These are phyloP conservation scores for Fusarium armeniacum DNA, from an alignment of 2,329 filamentous ascomycete species.

Conservation along the genomic window DNA sequence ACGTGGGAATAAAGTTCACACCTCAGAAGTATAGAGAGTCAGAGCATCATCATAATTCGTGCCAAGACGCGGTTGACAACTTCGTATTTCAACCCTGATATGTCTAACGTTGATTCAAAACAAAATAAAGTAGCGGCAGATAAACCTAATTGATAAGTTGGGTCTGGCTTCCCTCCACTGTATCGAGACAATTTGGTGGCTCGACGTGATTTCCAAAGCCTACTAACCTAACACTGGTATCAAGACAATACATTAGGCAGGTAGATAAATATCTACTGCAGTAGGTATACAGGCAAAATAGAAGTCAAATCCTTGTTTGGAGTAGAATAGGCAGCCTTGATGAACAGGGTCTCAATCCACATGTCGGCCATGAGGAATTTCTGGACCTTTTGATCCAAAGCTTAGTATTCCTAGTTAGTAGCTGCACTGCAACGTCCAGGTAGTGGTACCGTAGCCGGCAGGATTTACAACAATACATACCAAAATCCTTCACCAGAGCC, in stretches of 20 bases:
- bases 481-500: not conserved
- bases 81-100: not conserved
- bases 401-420: no score
- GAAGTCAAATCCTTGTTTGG: constrained; percentile 1
- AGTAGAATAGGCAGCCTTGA: not conserved
- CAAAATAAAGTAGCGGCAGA: constrained; percentile 11
- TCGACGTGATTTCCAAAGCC: no score
- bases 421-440: constrained; percentile 14
- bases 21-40: constrained; percentile 37
- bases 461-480: constrained; percentile 1
- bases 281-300: constrained; percentile 23
- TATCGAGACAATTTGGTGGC: not conserved
- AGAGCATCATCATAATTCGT: constrained; percentile 4
- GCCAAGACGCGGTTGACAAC: constrained; percentile 18
- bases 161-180: not conserved
- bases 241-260: not conserved
- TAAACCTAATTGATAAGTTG: not conserved
- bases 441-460: constrained; percentile 13
- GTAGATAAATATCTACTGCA: not conserved
- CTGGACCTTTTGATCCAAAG: constrained; percentile 1
- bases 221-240: no score
- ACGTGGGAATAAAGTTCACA: constrained; percentile 40
- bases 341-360: not conserved
- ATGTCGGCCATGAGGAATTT: not conserved
- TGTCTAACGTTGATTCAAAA: not conserved